Base-by-base conservation (phyloP, 1,284 basidiomycete species). In the Leccinum solheimii region DNA sequence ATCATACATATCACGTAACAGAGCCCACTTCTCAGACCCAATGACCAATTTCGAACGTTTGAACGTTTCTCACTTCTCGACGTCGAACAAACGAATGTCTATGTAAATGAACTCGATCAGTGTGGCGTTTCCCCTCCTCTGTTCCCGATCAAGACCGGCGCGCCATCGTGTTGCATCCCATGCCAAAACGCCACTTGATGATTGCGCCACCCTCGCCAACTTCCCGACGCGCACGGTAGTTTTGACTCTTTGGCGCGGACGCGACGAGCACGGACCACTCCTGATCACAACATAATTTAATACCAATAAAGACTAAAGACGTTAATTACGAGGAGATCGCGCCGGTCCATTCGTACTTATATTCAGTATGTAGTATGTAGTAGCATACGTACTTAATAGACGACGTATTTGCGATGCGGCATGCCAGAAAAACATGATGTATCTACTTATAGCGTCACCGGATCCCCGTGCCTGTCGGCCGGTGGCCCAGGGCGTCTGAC, bases 321-420 rank as follows among this genome's bases (percentile, higher is more conserved):
- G 3, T 48, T 13, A 48, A 48, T 48, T 23, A 23, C 45, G 45
- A 14, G 45, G 45, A 48, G 45, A 48, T 48, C 45, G 21, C 45
- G 10, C 43, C 43, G 10, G 45, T 48, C 19, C 5, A 45, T 19
- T 14, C 36, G 13, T 38, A 19, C 43, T 5, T 11, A 19, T 16
- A 40, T 0, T 40, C 6, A 38, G 3, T 21, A 21, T 2, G 81
- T 32, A 32, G 30, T 32, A 32, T 32, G 5, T 11, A 45, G 10
- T 45, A 45, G n/a, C 11, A 13, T 14, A 7, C 45, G 21, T 48
- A 3, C 45, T 23, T 2, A 14, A 6, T 23, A 7, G 21, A 48
- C 21, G 45, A 45, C 5, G 43, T 8, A 23, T 11, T 45, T 19
- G n/a, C 19, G 43, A 45, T 45, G 43, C 10, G 40, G 9, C 9